These are phyloP conservation scores for Cryptosporidium sp. DNA, from an alignment of 169 alveolate species.

Conservation along the genomic window DNA sequence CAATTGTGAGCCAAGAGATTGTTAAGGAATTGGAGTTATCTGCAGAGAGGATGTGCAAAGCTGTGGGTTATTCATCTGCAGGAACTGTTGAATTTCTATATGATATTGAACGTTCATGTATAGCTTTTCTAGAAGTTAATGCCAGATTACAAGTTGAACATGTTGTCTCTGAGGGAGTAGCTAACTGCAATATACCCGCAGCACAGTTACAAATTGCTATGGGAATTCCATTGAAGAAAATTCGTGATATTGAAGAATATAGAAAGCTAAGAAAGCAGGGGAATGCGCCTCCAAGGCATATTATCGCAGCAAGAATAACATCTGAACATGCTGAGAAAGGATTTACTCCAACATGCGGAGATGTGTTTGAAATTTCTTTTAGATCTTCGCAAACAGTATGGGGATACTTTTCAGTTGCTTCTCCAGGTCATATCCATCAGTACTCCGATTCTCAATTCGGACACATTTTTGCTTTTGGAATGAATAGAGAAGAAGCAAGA, in stretches of 20 bases:
- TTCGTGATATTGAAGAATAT: constrained; percentile 81
- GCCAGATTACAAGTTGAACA: constrained; percentile 94
- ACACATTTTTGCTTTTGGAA: constrained; percentile 88
- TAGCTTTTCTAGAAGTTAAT: constrained; percentile 89
- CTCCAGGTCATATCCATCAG: constrained; percentile 87
- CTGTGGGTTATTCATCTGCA: constrained; percentile 85
- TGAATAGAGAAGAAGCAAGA: constrained; percentile 83
- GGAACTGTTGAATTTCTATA: constrained; percentile 94
- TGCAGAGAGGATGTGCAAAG: constrained; percentile 89
- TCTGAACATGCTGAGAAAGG: constrained; percentile 90
- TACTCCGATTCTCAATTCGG: constrained; percentile 92
- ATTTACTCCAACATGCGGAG: constrained; percentile 89
- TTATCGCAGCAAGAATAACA: constrained; percentile 88
- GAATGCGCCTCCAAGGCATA: constrained; percentile 77
- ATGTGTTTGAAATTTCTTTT: constrained; percentile 79
- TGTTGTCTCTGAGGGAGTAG: constrained; percentile 94
- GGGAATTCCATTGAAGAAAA: constrained; percentile 87
- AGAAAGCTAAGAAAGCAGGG: constrained; percentile 77
- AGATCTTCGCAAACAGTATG: constrained; percentile 83
- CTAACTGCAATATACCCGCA: constrained; percentile 87
- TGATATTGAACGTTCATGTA: constrained; percentile 84
- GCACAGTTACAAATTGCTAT: constrained; percentile 87
- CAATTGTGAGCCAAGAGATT: constrained; percentile 84
- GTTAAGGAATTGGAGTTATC: constrained; percentile 89
- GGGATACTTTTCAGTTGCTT: constrained; percentile 86